These are phyloP conservation scores for Pharus latifolius DNA, from an alignment of 176 grass and related monocot species.

Conservation along the genomic window DNA sequence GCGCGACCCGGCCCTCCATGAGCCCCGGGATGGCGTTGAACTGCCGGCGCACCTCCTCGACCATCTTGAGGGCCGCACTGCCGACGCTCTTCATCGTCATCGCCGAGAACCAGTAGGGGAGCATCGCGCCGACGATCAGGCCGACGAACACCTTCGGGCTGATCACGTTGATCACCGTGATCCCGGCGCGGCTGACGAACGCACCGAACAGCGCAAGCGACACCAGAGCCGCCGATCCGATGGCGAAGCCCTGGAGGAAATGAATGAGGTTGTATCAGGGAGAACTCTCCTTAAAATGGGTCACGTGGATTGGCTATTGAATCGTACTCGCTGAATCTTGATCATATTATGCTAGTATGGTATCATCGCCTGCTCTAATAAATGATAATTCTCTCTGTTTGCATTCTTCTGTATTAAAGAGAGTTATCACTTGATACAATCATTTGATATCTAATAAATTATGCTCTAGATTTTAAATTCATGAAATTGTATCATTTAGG, in stretches of 20 bases:
- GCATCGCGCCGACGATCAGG: slow-evolving; percentile 62
- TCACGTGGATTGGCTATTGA: too few relatives aligned
- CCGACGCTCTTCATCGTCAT: slow-evolving; percentile 83
- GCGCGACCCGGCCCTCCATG: slow-evolving; percentile 44
- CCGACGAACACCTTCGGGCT: slow-evolving; percentile 57
- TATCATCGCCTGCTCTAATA: too few relatives aligned
- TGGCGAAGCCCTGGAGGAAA: slow-evolving; percentile 52
- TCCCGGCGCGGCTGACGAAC: slow-evolving; percentile 51
- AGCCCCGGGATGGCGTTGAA: slow-evolving; percentile 56
- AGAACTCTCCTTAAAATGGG: too few relatives aligned
- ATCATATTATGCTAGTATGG: too few relatives aligned
- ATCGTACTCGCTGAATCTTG: too few relatives aligned
- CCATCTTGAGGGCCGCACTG: slow-evolving; percentile 66
- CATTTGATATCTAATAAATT: too few relatives aligned
- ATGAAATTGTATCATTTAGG: too few relatives aligned
- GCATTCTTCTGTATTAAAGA: too few relatives aligned
- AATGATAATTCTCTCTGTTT: too few relatives aligned
- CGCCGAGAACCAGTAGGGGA: slow-evolving; percentile 76
- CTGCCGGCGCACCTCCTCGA: slow-evolving; percentile 70
- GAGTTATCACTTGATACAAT: too few relatives aligned
- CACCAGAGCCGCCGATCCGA: slow-evolving; percentile 62
- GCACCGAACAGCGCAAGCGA: slow-evolving; percentile 69
- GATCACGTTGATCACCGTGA: slow-evolving; percentile 42
- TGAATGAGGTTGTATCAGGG: too few relatives aligned
- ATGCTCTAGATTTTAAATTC: too few relatives aligned